Percentiles rank a stretch among this genome's conserved stretches.
phyloP scores from a whole-genome alignment of 257 asterid species.

The Forsythia viridissima region DNA sequence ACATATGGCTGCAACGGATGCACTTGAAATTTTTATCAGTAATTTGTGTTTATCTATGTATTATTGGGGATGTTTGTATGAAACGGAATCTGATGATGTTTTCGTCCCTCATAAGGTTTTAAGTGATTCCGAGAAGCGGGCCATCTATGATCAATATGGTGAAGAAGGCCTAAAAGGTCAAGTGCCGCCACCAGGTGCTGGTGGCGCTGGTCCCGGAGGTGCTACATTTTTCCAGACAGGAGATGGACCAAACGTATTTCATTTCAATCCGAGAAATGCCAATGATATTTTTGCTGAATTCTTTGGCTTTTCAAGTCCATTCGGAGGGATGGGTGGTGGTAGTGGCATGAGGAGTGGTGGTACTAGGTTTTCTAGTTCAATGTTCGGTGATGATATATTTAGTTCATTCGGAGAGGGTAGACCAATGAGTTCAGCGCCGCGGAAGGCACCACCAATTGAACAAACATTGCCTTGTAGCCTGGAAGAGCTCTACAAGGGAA shows the following conservation, averaged over 20 bases:
- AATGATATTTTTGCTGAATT: constrained; percentile 78
- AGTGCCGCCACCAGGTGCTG: constrained; percentile 72
- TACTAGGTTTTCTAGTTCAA: constrained; percentile 60
- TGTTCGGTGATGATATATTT: constrained; percentile 79
- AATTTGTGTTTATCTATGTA: background rate
- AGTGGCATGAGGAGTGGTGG: constrained; percentile 59
- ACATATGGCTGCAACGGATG: background rate
- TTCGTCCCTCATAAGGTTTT: constrained; percentile 47
- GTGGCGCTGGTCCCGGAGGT: constrained; percentile 55
- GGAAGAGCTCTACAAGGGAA: constrained; percentile 84
- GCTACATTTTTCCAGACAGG: constrained; percentile 71
- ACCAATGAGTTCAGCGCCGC: constrained; percentile 53
- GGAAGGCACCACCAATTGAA: constrained; percentile 74
- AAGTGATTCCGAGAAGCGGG: constrained; percentile 83
- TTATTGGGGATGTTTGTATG: background rate
- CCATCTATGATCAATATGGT: constrained; percentile 82
- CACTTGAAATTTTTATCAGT: background rate
- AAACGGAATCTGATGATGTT: background rate
- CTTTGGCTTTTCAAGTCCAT: constrained; percentile 71
- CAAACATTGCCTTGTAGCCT: constrained; percentile 69
- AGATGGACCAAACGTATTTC: constrained; percentile 67
- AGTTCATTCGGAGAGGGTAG: constrained; percentile 68
- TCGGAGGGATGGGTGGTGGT: constrained; percentile 69
- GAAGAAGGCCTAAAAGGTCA: constrained; percentile 93
- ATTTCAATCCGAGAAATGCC: constrained; percentile 82